Percentiles rank a stretch among this genome's conserved stretches.
Conservation (phyloP, 139 green algal genomes). For the Chlamydomonas sp. region DNA sequence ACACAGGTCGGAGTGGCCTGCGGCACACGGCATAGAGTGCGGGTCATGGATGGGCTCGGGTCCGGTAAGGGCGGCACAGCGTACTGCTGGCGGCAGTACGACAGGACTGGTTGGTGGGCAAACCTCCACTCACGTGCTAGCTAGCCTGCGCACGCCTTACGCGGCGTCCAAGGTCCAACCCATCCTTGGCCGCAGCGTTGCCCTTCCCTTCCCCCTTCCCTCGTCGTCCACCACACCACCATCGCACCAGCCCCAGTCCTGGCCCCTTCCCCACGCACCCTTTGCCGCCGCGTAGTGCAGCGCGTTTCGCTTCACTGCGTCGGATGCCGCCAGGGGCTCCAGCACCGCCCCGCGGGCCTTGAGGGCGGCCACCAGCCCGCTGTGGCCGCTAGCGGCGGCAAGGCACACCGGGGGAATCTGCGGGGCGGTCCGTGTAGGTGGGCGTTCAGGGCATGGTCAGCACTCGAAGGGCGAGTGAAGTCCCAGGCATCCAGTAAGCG, state of each 20-base stretch:
- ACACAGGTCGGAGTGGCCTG: background rate
- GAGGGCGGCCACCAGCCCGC: background rate
- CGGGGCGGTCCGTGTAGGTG: background rate
- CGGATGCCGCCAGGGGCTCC: background rate
- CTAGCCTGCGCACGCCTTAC: no score
- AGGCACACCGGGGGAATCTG: constrained; percentile 23
- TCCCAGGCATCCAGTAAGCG: no score
- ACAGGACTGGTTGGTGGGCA: no score
- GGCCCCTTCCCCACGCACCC: background rate
- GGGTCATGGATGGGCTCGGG: background rate
- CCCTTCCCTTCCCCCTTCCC: background rate
- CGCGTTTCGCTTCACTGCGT: background rate
- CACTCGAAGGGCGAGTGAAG: background rate
- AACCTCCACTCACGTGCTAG: no score
- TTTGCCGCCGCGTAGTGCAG: constrained; percentile 19
- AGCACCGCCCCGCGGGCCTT: background rate
- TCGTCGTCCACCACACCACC: background rate
- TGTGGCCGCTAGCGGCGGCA: constrained; percentile 12
- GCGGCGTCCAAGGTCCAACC: no score
- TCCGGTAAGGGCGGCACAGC: no score
- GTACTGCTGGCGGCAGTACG: no score
- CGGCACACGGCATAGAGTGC: background rate
- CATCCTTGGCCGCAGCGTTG: background rate
- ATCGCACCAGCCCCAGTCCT: no score
- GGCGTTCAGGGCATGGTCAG: background rate